phyloP scores from a whole-genome alignment of 768 basidiomycete genomes.

The Lanmaoa pseudosensibilis region DNA sequence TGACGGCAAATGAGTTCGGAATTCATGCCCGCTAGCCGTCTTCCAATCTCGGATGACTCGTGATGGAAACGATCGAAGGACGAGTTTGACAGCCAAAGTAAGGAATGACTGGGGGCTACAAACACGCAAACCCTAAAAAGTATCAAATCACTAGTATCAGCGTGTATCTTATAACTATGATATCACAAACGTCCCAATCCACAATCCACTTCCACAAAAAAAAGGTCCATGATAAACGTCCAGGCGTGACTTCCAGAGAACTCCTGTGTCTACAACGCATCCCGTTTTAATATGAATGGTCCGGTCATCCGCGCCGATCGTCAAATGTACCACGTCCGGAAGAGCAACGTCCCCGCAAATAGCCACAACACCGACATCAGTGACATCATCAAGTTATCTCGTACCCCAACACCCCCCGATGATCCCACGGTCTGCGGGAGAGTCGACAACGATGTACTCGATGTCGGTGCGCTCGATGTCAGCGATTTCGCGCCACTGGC shows the following conservation, averaged over 20 bases:
- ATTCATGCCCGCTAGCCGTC: no score
- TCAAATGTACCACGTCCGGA: conserved; percentile 12
- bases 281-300: background rate
- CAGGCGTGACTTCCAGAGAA: background rate
- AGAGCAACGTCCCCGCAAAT: background rate
- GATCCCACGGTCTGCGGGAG: background rate
- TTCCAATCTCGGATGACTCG: no score
- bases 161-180: no score
- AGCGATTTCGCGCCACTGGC: background rate
- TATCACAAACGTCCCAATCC: background rate
- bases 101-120: background rate
- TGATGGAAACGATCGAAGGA: no score
- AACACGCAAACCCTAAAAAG: no score
- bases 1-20: no score
- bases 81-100: no score
- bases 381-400: background rate
- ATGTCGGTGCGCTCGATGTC: background rate
- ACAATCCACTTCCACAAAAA: background rate
- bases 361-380: background rate
- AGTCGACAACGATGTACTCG: background rate
- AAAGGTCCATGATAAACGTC: background rate
- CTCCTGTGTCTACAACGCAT: no score
- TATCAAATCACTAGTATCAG: no score
- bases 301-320: background rate
- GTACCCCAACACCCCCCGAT: background rate